These are phyloP conservation scores for Exophiala lecanii-corni DNA, from an alignment of 2,329 filamentous ascomycete genomes.

Conservation along the genomic window DNA sequence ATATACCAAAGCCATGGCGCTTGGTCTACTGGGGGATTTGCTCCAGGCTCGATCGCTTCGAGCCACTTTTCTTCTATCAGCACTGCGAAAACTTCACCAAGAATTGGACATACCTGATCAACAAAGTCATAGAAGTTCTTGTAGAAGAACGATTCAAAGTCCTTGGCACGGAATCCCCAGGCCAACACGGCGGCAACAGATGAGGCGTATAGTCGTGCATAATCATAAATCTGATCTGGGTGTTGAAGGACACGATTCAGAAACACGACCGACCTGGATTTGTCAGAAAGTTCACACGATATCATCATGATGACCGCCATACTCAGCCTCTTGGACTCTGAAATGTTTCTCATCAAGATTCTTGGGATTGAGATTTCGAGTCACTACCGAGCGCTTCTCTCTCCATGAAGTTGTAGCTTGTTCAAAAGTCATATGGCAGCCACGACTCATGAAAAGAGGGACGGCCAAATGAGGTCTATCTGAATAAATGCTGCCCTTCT, in stretches of 20 bases:
- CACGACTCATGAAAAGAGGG: constrained; percentile 14
- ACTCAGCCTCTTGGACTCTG: constrained; percentile 23
- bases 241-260: constrained; percentile 12
- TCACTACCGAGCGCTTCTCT: constrained; percentile 32
- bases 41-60: constrained; percentile 13
- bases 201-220: constrained; percentile 12
- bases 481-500: constrained; percentile 41
- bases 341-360: constrained; percentile 35
- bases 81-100: not conserved
- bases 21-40: constrained; percentile 14
- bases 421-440: constrained; percentile 18
- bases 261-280: constrained; percentile 11
- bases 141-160: constrained; percentile 16
- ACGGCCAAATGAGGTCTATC: constrained; percentile 33
- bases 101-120: constrained; percentile 9
- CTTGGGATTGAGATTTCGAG: constrained; percentile 42
- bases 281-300: not conserved
- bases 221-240: constrained; percentile 9
- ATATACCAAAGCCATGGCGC: constrained; percentile 14
- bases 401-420: constrained; percentile 18
- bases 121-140: constrained; percentile 18
- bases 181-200: constrained; percentile 8
- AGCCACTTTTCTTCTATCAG: constrained; percentile 8
- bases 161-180: constrained; percentile 14
- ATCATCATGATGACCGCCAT: not conserved